phyloP scores from a whole-genome alignment of 129 eudicot genomes.

The Artemisia tridentata region DNA sequence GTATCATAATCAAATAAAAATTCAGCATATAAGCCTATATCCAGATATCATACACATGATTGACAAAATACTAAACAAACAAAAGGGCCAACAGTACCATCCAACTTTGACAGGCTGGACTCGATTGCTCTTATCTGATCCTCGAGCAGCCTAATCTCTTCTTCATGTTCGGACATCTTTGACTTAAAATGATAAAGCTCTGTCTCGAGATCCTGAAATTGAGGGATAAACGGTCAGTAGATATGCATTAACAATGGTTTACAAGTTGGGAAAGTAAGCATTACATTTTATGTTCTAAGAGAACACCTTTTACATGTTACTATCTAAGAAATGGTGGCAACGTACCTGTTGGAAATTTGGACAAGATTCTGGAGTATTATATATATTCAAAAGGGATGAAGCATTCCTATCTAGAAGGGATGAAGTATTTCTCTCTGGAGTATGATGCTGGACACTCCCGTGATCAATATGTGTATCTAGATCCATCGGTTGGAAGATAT shows the following conservation, averaged over 20 bases:
- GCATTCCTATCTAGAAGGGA: neutral
- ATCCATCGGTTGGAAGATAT: constrained; percentile 2
- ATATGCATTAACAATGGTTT: neutral
- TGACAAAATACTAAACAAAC: neutral
- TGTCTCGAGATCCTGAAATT: constrained; percentile 45
- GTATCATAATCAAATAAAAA: neutral
- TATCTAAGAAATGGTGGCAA: neutral
- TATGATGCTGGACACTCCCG: constrained; percentile 3
- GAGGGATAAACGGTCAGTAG: constrained; percentile 10
- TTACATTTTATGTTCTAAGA: neutral
- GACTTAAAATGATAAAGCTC: constrained; percentile 15
- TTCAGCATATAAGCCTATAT: neutral
- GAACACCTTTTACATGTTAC: neutral
- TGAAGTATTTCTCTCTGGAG: no score
- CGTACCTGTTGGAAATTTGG: constrained; percentile 32
- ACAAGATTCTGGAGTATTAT: neutral
- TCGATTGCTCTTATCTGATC: constrained; percentile 11
- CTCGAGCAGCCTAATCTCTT: constrained; percentile 15
- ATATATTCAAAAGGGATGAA: constrained; percentile 8
- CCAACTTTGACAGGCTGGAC: constrained; percentile 21
- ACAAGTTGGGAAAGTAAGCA: neutral
- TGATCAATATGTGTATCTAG: constrained; percentile 26
- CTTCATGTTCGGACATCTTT: constrained; percentile 29
- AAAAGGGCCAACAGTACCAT: constrained; percentile 31
- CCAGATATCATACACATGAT: no score